Evolutionary conservation across 495 filamentous ascomycete genomes (phyloP), one percentile per base, ranked within the genome.

Genomic region (Glonium stellatum): DNA sequence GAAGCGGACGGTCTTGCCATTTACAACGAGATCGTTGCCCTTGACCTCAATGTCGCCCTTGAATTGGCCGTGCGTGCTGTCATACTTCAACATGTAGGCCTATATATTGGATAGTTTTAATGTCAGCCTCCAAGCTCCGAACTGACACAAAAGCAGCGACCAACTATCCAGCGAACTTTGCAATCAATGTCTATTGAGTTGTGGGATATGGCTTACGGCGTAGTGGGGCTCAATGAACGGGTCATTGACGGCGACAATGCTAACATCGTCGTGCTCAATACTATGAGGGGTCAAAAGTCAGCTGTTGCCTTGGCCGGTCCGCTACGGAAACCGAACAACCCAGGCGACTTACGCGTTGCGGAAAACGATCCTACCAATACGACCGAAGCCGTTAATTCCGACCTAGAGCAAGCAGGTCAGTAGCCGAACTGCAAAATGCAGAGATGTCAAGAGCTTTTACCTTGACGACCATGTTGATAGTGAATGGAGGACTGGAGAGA

Each of bases 21-120:
- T 93, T 78, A 97, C 85, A 61, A 84, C 74, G 61, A 98, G 87
- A 71, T 89, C 86, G 67, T 81, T 79, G 67, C 83, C 87, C 31
- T 83, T 80, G 69, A 87, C 77, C 73, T 85, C 76, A 75, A 97
- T 81, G 58, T 85, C 82, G 65, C 93, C 93, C 80, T 97, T 95
- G 87, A 97, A 98, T 77, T 83, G 78, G 66, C 93, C 95, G 84
- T 98, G 93, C 71, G 88, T 88, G 66, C 88, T 89, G 82, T 98
- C 93, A 74, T 97, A 98, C 81, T 93, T 92, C 79, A 98, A 84
- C 95, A 98, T 97, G 83, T 98, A 98, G 72, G 87, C 89, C 90
- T 96, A 69, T 51, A 50, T 21, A 31, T 31, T 31, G 2, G 27
- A 31, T 39, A 31, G 23, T 57, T 63, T 55, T 27, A 52, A 42